A percentile compares a stretch with the other conserved stretches of the same genome.
Evolutionary conservation across 2,329 filamentous ascomycete species (phyloP).

Genomic region (Penicillium sp.): DNA sequence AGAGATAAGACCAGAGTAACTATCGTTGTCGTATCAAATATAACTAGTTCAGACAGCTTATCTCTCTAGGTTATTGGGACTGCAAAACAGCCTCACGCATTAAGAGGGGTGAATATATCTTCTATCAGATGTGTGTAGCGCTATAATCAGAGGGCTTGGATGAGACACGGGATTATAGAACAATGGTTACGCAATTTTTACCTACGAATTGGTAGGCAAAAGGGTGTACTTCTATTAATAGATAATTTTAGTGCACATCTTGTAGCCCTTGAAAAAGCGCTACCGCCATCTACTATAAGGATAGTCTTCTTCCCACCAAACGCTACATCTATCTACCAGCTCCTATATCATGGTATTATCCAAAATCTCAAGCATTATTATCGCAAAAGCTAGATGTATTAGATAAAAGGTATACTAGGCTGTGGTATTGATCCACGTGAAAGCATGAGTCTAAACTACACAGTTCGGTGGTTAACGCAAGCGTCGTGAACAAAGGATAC

Average conservation of each 20-base stretch:
- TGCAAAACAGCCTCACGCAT: slow-evolving; percentile 23
- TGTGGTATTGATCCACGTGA: too few relatives aligned
- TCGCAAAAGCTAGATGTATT: slow-evolving; percentile 10
- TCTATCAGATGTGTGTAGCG: slow-evolving; percentile 29
- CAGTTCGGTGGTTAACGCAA: too few relatives aligned
- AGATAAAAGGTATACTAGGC: not conserved
- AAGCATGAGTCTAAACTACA: too few relatives aligned
- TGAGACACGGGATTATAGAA: slow-evolving; percentile 22
- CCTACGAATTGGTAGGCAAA: slow-evolving; percentile 2
- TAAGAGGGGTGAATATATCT: slow-evolving; percentile 27
- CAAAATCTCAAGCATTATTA: slow-evolving; percentile 15
- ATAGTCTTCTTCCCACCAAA: slow-evolving; percentile 18
- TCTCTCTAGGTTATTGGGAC: slow-evolving; percentile 27
- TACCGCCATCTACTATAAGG: slow-evolving; percentile 18
- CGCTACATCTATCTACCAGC: slow-evolving; percentile 9
- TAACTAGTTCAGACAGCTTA: slow-evolving; percentile 29
- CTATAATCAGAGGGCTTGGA: slow-evolving; percentile 29
- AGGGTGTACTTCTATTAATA: slow-evolving; percentile 22
- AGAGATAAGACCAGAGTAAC: slow-evolving; percentile 24
- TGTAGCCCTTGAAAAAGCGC: slow-evolving; percentile 9
- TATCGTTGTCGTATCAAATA: slow-evolving; percentile 25
- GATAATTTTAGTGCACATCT: slow-evolving; percentile 22
- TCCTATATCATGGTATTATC: slow-evolving; percentile 17
- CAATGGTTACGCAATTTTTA: slow-evolving; percentile 22
- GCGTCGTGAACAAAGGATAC: too few relatives aligned